phyloP scores from a whole-genome alignment of 441 rosid genomes.

The Biscutella auriculata region DNA sequence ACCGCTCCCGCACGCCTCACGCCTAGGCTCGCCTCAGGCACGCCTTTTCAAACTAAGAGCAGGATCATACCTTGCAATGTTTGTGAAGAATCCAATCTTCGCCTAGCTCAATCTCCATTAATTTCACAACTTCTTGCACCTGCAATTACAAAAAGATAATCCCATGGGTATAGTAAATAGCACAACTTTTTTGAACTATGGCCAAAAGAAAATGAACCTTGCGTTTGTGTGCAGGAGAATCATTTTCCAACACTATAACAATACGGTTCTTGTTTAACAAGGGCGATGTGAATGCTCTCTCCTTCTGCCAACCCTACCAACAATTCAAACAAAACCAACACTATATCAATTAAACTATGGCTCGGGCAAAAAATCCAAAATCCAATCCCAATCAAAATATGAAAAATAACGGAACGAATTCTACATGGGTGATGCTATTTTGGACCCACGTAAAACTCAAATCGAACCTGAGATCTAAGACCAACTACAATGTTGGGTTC shows the following conservation, averaged over 20 bases:
- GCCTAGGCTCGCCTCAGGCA: no score
- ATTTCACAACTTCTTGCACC: conserved; percentile 65
- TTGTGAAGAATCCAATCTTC: conserved; percentile 69
- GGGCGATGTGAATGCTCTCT: conserved; percentile 40
- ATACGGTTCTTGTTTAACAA: conserved; percentile 30
- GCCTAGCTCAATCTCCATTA: conserved; percentile 79
- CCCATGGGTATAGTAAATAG: no score
- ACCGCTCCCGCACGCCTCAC: no score
- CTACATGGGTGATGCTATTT: no score
- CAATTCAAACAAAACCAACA: not conserved
- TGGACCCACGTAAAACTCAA: no score
- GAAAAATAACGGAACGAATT: no score
- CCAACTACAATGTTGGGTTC: no score
- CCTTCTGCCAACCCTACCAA: conserved; percentile 52
- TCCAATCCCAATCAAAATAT: no score
- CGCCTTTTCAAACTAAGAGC: no score
- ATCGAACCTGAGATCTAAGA: no score
- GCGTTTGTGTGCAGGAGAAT: conserved; percentile 43
- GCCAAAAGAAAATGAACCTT: conserved; percentile 40
- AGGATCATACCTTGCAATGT: conserved; percentile 39
- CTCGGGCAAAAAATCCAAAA: no score
- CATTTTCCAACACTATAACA: conserved; percentile 43
- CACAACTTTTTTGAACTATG: no score
- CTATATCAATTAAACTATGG: not conserved
- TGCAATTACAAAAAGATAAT: conserved; percentile 19